Evolutionary conservation across 345 rosid genomes (phyloP).

Genomic region (Eucalyptus brandiana): DNA sequence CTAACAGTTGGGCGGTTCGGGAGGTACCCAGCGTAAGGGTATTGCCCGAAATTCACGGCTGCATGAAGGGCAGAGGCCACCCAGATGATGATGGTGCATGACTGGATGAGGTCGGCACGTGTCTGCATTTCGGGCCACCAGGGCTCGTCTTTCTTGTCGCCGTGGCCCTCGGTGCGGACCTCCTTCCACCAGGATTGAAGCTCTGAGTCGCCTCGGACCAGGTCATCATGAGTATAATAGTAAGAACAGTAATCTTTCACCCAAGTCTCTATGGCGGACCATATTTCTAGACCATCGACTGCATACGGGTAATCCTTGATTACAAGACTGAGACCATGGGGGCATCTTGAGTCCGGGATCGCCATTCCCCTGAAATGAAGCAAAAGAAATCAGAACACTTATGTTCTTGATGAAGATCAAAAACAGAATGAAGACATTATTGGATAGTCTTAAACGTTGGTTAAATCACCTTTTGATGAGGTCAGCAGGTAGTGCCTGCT

Average conservation of each 20-base stretch:
- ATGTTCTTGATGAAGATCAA: background rate
- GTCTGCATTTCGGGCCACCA: slow-evolving; percentile 85
- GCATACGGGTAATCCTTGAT: slow-evolving; percentile 89
- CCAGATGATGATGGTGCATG: slow-evolving; percentile 84
- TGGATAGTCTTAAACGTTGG: background rate
- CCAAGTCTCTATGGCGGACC: slow-evolving; percentile 86
- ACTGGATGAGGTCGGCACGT: slow-evolving; percentile 31
- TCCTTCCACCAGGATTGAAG: slow-evolving; percentile 91
- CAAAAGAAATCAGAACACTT: background rate
- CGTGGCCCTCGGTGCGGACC: slow-evolving; percentile 64
- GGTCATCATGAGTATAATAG: slow-evolving; percentile 54
- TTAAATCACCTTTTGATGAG: slow-evolving; percentile 52
- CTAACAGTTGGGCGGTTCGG: slow-evolving; percentile 89
- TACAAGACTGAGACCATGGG: slow-evolving; percentile 53
- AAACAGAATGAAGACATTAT: background rate
- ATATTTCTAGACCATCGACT: slow-evolving; percentile 84
- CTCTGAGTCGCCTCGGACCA: slow-evolving; percentile 50
- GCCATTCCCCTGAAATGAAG: slow-evolving; percentile 58
- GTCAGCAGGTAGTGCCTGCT: slow-evolving; percentile 79
- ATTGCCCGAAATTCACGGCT: slow-evolving; percentile 92
- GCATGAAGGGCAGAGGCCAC: slow-evolving; percentile 94
- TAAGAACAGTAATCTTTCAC: slow-evolving; percentile 62
- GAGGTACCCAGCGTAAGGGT: slow-evolving; percentile 92
- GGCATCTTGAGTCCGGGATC: slow-evolving; percentile 30
- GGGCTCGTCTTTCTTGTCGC: slow-evolving; percentile 50